Evolutionary conservation across 768 basidiomycete genomes (phyloP), one percentile per base, ranked within the genome.

Genomic region (Phaeotremella skinneri): DNA sequence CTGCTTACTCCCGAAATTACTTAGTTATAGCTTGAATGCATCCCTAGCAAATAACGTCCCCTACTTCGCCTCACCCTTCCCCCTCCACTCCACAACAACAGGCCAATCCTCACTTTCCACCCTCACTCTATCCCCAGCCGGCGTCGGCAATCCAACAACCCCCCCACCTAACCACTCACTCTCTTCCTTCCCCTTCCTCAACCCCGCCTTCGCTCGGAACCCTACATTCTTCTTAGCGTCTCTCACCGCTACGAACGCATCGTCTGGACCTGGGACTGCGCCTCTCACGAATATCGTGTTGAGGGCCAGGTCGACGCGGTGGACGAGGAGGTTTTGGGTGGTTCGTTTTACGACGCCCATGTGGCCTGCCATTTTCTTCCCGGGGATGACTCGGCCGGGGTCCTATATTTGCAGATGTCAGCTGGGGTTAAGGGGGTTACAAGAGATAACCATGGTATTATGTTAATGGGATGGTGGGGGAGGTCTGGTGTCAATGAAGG

Each of bases 351-450:
- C 82, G 56, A 85, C 87, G 50, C 96, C 96, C 81, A 97, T 86
- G 23, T 86, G 87, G 31, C 96, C 96, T 9, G 94, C 85, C 94
- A 96, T 97, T 81, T 97, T 98, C 80, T 92, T 96, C 34, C 96
- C 96, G 2, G 96, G 96, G 79, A 89, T 91, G 4, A 97, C 82
- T 69, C 96, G 86, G 48, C 96, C 96, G 25, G 96, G 94, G 70
- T 96, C 92, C 92, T 98, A 55, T 52, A 9, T 42, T 60, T 48
- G 41, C 58, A 49, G 34, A 69, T 49, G 56, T 59, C 25, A 52
- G 13, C 16, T 21, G 31, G 31, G 30, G 54, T 16, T 23, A 6
- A 50, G 31, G 20, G 48, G 48, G 31, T 11, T 17, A 21, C 4
- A 3, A 27, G 51, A 9, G 9, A 26, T 13, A 11, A 20, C 37